Conservation (phyloP, 768 basidiomycete genomes). For the Pleurotus tuber-regium region DNA sequence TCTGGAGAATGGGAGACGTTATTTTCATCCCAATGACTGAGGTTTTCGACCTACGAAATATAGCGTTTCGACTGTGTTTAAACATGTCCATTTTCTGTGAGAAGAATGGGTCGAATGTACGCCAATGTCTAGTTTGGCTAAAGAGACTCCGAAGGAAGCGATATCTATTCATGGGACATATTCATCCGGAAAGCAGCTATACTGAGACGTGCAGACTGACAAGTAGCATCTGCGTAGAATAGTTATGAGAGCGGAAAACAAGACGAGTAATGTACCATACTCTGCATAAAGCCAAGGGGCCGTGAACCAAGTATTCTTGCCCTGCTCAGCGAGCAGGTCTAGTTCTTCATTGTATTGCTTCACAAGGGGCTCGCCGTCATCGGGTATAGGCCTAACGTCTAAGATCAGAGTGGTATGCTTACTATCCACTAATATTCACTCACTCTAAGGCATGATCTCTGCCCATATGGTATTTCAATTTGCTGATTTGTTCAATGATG, state of each 20-base stretch:
- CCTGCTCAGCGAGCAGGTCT: slow-evolving; percentile 38
- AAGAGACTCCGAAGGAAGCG: slow-evolving; percentile 78
- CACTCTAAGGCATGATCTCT: slow-evolving; percentile 70
- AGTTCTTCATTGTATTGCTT: slow-evolving; percentile 80
- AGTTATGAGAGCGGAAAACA: background rate
- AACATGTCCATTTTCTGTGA: slow-evolving; percentile 80
- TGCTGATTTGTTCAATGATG: slow-evolving; percentile 71
- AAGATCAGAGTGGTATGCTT: background rate
- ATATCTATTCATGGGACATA: slow-evolving; percentile 50
- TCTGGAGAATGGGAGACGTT: slow-evolving; percentile 38
- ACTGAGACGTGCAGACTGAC: slow-evolving; percentile 36
- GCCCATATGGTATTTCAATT: slow-evolving; percentile 88
- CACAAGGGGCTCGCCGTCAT: slow-evolving; percentile 71
- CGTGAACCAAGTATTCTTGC: slow-evolving; percentile 80
- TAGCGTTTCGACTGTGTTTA: slow-evolving; percentile 71
- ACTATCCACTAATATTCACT: too few relatives aligned
- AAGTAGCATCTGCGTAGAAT: slow-evolving; percentile 59
- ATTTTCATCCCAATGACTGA: background rate
- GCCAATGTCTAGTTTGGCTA: slow-evolving; percentile 66
- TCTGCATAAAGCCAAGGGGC: slow-evolving; percentile 97
- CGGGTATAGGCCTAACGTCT: slow-evolving; percentile 55
- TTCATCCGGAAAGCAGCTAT: background rate
- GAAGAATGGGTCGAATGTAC: slow-evolving; percentile 78
- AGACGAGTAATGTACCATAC: slow-evolving; percentile 38
- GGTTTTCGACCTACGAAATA: slow-evolving; percentile 59